Evolutionary conservation across 768 basidiomycete species (phyloP), one percentile per base, ranked within the genome.

Genomic region (Tricholoma furcatifolium): DNA sequence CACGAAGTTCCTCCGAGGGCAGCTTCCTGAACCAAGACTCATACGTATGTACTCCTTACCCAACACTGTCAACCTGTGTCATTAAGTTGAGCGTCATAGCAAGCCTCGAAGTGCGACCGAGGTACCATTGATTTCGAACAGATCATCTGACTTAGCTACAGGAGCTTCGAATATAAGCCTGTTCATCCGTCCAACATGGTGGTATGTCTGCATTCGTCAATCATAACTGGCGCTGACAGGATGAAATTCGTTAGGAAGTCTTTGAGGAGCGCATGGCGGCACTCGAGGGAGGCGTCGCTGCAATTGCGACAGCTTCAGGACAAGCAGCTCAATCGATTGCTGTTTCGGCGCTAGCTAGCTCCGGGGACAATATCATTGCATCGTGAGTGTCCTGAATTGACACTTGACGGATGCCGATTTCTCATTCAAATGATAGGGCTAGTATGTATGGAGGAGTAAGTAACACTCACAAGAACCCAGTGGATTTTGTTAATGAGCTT

Each of bases 211-310:
- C 23, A 23, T 40, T 14, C 20, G 9, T 11, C 20, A 3, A 15
- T n/a, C 4, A 5, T 2, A n/a, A 20, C 15, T 30, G 3, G 8
- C 15, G 32, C 24, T 30, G 36, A 49, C 23, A 9, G 8, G 4
- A 12, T 12, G 5, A 14, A 11, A 11, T 5, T 39, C 39, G n/a
- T n/a, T 43, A 49, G 48, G 84, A 84, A 48, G 85, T 91, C 1
- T 90, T 93, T 57, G 91, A 92, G 66, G 77, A 85, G 47, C 82
- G 91, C 11, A 84, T 91, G 24, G 84, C 87, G 2, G 86, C 87
- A 0, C 75, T 92, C 18, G 90, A 93, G 64, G 87, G 88, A 12
- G 90, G 91, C 18, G 74, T 72, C 1, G 88, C 87, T 1, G 89
- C 89, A 6, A 77, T 92, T 3, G 88, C 88, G 3, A 76, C 84